These are phyloP conservation scores for Cladosporium oxysporum DNA, from an alignment of 2,329 filamentous ascomycete genomes.

Conservation along the genomic window DNA sequence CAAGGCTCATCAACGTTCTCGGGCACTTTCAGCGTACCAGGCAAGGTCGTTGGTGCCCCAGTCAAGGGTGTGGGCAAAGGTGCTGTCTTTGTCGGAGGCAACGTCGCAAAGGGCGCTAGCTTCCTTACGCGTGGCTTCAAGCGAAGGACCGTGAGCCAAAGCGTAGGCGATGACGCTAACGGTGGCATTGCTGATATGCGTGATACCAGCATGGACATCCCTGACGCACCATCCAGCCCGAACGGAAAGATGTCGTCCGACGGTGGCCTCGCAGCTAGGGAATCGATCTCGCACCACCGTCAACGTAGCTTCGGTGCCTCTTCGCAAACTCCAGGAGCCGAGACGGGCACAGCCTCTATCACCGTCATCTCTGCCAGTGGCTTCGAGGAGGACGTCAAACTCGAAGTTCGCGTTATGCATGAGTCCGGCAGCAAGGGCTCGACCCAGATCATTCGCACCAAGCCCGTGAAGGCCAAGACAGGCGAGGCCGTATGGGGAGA, in stretches of 20 bases:
- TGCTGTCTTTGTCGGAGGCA: constrained; percentile 69
- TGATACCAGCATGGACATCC: constrained; percentile 34
- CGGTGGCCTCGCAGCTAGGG: constrained; percentile 23
- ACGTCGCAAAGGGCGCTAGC: constrained; percentile 84
- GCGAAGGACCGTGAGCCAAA: constrained; percentile 63
- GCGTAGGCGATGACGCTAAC: constrained; percentile 34
- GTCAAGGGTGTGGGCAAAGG: constrained; percentile 87
- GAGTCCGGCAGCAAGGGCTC: constrained; percentile 56
- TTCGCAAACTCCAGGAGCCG: constrained; percentile 44
- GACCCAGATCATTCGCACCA: constrained; percentile 88
- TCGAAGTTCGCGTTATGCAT: constrained; percentile 38
- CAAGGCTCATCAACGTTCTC: constrained; percentile 93
- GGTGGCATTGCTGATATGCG: constrained; percentile 28
- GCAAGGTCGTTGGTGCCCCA: constrained; percentile 91
- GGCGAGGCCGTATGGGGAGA: constrained; percentile 65
- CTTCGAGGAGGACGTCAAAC: constrained; percentile 56
- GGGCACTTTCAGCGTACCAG: constrained; percentile 82
- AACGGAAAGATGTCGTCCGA: constrained; percentile 29
- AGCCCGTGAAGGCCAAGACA: constrained; percentile 73
- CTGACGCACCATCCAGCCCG: constrained; percentile 26
- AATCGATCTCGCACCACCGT: constrained; percentile 43
- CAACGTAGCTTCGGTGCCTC: constrained; percentile 46
- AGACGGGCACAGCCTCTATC: constrained; percentile 76
- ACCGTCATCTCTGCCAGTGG: constrained; percentile 76
- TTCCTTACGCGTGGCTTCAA: constrained; percentile 87